Percentiles rank a stretch among this genome's conserved stretches.
phyloP scores from a whole-genome alignment of 257 asterid species.

The Solanum piurae region DNA sequence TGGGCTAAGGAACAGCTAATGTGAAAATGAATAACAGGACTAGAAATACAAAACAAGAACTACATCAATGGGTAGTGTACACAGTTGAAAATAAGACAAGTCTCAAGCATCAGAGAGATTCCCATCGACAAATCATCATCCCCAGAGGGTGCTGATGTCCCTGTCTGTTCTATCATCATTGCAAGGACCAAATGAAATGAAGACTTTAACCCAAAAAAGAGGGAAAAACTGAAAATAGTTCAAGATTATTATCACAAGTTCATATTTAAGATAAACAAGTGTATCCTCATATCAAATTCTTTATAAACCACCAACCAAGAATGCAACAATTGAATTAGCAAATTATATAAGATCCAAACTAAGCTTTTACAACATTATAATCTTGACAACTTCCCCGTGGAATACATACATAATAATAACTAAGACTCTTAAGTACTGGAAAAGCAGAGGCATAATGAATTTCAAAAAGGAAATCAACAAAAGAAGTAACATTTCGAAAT shows the following conservation, averaged over 20 bases:
- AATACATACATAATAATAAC: background rate
- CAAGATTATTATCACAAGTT: background rate
- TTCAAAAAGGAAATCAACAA: background rate
- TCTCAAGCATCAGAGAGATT: conserved; percentile 62
- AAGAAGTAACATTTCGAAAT: background rate
- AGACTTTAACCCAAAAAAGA: background rate
- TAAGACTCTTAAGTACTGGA: background rate
- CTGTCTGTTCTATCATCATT: conserved; percentile 62
- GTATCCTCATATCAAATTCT: background rate
- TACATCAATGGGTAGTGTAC: background rate
- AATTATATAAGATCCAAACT: background rate
- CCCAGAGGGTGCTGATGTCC: conserved; percentile 53
- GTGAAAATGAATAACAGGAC: background rate
- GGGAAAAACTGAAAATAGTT: background rate
- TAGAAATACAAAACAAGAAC: background rate
- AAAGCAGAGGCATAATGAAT: background rate
- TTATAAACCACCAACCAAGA: background rate
- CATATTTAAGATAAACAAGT: background rate
- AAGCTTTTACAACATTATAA: background rate
- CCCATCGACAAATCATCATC: conserved; percentile 57
- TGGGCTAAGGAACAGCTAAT: background rate
- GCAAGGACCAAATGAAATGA: conserved; percentile 6
- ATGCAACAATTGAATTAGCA: background rate
- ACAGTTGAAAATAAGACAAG: background rate
- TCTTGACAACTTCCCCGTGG: background rate